Evolutionary conservation across 306 rosid species (phyloP), one percentile per base, ranked within the genome.

Genomic region (Cucumis melo): DNA sequence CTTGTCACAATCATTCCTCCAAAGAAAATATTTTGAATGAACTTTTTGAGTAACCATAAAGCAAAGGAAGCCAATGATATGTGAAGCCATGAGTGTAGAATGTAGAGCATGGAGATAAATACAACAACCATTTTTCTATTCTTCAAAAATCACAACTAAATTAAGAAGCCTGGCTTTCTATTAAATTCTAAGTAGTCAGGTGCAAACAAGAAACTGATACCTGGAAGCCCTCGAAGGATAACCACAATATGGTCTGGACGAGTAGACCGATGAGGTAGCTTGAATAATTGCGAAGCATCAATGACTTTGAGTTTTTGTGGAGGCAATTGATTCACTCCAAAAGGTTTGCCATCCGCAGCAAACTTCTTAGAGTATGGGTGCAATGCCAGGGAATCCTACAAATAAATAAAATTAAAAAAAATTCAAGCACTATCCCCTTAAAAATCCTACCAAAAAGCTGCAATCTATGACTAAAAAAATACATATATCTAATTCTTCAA

Each of bases 141-240:
- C 76, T 15, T 48, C 57, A 23, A 15, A 46, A 72, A 72, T 32
- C 36, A 32, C 36, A 32, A 32, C 59, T 71, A 2, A 2, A 4
- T 59, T 8, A 48, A 24, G 15, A 72, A 50, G 59, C 60, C 76
- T 8, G 75, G 42, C 76, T 46, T 71, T 48, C 34, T 7, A 60
- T 72, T 24, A 24, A 27, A 27, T 72, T 50, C 60, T 50, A 2
- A 8, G 42, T 48, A 72, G 29, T 27, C 60, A 72, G 14, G 58
- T 46, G 76, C 59, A 50, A 50, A 50, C 12, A 23, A 48, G 20
- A 72, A 70, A 76, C 63, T 46, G 44, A 42, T 80, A 94, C 99
- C 99, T 84, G 99, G 97, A 81, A 94, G 97, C 39, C 99, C 99
- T 21, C 97, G 87, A 75, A 94, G 87, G 83, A 94, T 88, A 68